phyloP scores from a whole-genome alignment of 2,329 filamentous ascomycete genomes.

The Penicillium sp. region DNA sequence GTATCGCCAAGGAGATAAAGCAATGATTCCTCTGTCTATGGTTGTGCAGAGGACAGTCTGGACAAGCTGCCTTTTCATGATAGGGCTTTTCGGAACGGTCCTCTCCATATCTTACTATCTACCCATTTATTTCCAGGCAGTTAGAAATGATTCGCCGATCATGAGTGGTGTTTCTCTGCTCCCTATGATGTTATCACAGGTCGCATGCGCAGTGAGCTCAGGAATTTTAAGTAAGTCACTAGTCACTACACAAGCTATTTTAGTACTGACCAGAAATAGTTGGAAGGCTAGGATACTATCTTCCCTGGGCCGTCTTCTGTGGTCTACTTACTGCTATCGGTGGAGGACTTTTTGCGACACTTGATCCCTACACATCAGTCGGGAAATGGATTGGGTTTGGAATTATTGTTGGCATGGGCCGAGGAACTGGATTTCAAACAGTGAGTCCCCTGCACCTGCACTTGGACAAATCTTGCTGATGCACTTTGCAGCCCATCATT shows the following conservation, averaged over 20 bases:
- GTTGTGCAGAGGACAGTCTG: conserved; percentile 39
- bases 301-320: conserved; percentile 27
- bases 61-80: conserved; percentile 16
- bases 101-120: conserved; percentile 14
- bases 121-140: conserved; percentile 50
- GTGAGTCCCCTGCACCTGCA: conserved; percentile 7
- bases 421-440: conserved; percentile 34
- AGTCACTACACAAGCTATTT: neutral
- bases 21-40: conserved; percentile 43
- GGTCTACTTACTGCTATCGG: conserved; percentile 28
- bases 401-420: conserved; percentile 45
- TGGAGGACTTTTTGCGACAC: conserved; percentile 45
- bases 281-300: conserved; percentile 34
- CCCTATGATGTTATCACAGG: conserved; percentile 32
- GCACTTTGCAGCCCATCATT: conserved; percentile 35
- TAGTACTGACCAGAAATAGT: conserved; percentile 15
- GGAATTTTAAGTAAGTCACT: conserved; percentile 32
- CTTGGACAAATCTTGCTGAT: neutral
- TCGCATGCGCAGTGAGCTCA: conserved; percentile 32
- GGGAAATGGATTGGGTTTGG: conserved; percentile 52
- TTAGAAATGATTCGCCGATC: conserved; percentile 30
- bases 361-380: conserved; percentile 37
- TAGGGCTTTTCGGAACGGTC: conserved; percentile 7
- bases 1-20: conserved; percentile 41
- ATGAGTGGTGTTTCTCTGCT: conserved; percentile 29